Evolutionary conservation across 2,329 filamentous ascomycete species (phyloP), one percentile per base, ranked within the genome.

Genomic region (Thielaviopsis punctulata): DNA sequence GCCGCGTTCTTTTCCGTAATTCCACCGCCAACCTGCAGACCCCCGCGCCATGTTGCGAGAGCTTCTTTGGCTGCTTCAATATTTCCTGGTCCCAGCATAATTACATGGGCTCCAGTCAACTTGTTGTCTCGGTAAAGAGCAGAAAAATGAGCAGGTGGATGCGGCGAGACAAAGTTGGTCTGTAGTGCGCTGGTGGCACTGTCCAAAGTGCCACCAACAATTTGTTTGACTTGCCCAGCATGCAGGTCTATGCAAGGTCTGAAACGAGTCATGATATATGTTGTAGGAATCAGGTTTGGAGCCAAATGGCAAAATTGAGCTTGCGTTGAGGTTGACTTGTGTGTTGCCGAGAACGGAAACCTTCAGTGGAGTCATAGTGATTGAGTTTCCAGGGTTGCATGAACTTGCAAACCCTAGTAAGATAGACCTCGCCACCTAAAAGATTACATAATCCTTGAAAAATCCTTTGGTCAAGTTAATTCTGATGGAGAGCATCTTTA

Each of bases 161-260:
- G 80, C 48, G 81, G 77, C 9, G 92, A 95, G 56, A 95, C 83
- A 69, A 87, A 89, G 68, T 98, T 98, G 47, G 90, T 96, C 69
- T 87, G 84, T 53, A 96, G 75, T 53, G 77, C 73, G 6, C 73
- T 65, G 1, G 77, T 76, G 8, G 73, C 65, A 63, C 76, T 76
- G 68, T 84, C 83, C 56, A 98, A 76, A 1, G 92, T 96, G 55
- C 92, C 90, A 59, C 92, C 92, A 41, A 98, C 89, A 60, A 98
- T 98, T 67, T 98, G 92, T 72, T 98, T 98, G 55, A 98, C 92
- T 64, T 90, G 83, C 13, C 92, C 92, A n/a, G 89, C 83, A 66
- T 98, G 92, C 51, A 98, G 77, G 69, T 98, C 92, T 66, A 98
- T 96, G 64, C 92, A 98, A 19, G 92, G 92, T 39, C 92, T 77